phyloP scores from a whole-genome alignment of 2,329 filamentous ascomycete genomes.

The Mycosphaerella sp. region DNA sequence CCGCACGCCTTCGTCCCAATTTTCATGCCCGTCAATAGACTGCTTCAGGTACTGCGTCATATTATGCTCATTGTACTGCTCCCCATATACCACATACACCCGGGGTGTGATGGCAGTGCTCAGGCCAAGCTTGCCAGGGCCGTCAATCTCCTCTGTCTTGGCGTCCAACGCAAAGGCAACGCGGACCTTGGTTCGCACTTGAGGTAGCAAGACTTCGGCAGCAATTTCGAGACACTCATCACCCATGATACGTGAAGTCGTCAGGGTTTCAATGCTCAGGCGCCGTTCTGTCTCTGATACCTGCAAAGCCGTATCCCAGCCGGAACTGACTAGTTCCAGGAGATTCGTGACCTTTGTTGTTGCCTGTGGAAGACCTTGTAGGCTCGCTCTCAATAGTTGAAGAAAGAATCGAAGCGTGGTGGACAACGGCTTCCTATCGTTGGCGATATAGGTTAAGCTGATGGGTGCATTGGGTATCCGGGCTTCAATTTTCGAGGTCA shows the following conservation, averaged over 20 bases:
- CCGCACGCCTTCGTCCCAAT: slow-evolving; percentile 41
- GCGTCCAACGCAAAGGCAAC: slow-evolving; percentile 50
- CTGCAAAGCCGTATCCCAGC: slow-evolving; percentile 59
- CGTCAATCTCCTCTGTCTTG: slow-evolving; percentile 45
- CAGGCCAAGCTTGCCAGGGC: slow-evolving; percentile 43
- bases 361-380: slow-evolving; percentile 56
- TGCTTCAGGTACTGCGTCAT: slow-evolving; percentile 62
- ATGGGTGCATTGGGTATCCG: slow-evolving; percentile 48
- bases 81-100: slow-evolving; percentile 66
- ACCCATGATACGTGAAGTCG: slow-evolving; percentile 55
- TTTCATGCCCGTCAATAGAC: slow-evolving; percentile 42
- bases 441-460: slow-evolving; percentile 64
- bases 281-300: slow-evolving; percentile 56
- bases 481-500: slow-evolving; percentile 18
- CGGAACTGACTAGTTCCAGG: slow-evolving; percentile 52
- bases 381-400: slow-evolving; percentile 61
- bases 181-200: slow-evolving; percentile 63
- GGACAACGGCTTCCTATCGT: slow-evolving; percentile 47
- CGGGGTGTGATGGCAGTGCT: slow-evolving; percentile 36
- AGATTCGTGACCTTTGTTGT: slow-evolving; percentile 53
- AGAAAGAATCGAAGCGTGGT: slow-evolving; percentile 69
- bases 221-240: slow-evolving; percentile 60
- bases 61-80: slow-evolving; percentile 68
- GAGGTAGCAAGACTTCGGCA: slow-evolving; percentile 55
- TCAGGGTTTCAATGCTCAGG: slow-evolving; percentile 59